Percentiles rank a stretch among this genome's conserved stretches.
Conservation (phyloP, 495 filamentous ascomycete genomes). For the Hypoxylon trugodes region DNA sequence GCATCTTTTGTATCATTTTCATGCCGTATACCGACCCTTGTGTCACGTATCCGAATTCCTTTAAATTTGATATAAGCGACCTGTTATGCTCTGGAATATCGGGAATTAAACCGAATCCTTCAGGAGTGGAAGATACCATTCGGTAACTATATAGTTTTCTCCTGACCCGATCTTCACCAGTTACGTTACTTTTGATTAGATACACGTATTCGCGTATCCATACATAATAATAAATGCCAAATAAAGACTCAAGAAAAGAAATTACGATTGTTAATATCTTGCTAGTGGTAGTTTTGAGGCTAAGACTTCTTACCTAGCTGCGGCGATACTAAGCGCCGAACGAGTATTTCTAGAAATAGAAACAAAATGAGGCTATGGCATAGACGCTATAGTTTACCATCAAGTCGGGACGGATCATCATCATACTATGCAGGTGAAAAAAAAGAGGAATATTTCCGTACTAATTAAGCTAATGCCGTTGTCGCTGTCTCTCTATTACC, state of each 20-base stretch:
- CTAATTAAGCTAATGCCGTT: conserved; percentile 4
- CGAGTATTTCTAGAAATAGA: conserved; percentile 38
- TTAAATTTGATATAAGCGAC: neutral
- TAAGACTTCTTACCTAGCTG: conserved; percentile 4
- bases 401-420: neutral
- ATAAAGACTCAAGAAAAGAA: conserved; percentile 19
- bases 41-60: neutral
- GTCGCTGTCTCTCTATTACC: neutral
- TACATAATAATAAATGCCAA: neutral
- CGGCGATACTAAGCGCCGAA: conserved; percentile 8
- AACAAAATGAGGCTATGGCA: conserved; percentile 41
- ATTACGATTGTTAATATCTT: conserved; percentile 1
- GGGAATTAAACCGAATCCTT: neutral
- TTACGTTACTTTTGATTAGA: neutral
- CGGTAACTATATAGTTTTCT: neutral
- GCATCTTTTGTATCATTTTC: neutral
- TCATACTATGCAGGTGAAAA: neutral
- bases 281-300: conserved; percentile 12
- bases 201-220: neutral
- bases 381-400: conserved; percentile 3
- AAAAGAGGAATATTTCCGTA: conserved; percentile 2
- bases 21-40: neutral
- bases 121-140: neutral
- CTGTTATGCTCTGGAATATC: neutral
- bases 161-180: neutral